Conservation (phyloP, 2,329 filamentous ascomycete genomes). For the Colletotrichum sansevieriae region DNA sequence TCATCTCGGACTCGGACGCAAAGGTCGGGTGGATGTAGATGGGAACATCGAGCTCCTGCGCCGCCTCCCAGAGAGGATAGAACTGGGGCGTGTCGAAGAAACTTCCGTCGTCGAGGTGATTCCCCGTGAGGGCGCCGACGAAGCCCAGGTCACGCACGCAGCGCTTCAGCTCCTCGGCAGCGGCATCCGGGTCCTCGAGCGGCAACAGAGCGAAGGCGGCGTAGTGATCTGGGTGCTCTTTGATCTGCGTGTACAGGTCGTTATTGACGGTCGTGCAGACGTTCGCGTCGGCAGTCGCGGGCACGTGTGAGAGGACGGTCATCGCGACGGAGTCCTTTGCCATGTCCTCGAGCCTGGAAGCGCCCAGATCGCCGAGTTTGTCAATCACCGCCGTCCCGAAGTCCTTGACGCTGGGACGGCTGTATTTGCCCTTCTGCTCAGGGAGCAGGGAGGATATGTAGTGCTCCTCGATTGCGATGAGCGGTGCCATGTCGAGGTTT, state of each 20-base stretch:
- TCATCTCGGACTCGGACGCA: constrained; percentile 42
- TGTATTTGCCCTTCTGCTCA: background rate
- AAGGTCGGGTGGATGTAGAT: constrained; percentile 63
- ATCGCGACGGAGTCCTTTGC: constrained; percentile 7
- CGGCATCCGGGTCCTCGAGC: constrained; percentile 44
- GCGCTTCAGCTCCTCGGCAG: constrained; percentile 49
- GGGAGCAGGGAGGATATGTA: constrained; percentile 22
- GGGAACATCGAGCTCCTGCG: constrained; percentile 60
- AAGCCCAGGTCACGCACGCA: constrained; percentile 49
- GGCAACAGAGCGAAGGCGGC: constrained; percentile 26
- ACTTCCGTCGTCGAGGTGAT: constrained; percentile 45
- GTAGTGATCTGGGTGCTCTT: constrained; percentile 50
- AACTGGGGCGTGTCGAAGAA: constrained; percentile 50
- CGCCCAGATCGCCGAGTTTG: constrained; percentile 21
- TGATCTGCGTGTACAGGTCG: constrained; percentile 18
- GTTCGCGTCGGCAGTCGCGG: background rate
- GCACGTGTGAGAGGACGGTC: constrained; percentile 29
- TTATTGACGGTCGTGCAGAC: constrained; percentile 29
- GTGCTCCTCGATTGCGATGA: constrained; percentile 32
- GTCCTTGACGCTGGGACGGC: background rate
- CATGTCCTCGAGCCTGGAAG: constrained; percentile 18
- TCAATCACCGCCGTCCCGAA: constrained; percentile 14
- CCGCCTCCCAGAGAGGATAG: constrained; percentile 49
- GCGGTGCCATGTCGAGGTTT: background rate
- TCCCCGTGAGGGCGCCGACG: constrained; percentile 47